phyloP scores from a whole-genome alignment of 306 rosid genomes.

The Vigna trinervia region DNA sequence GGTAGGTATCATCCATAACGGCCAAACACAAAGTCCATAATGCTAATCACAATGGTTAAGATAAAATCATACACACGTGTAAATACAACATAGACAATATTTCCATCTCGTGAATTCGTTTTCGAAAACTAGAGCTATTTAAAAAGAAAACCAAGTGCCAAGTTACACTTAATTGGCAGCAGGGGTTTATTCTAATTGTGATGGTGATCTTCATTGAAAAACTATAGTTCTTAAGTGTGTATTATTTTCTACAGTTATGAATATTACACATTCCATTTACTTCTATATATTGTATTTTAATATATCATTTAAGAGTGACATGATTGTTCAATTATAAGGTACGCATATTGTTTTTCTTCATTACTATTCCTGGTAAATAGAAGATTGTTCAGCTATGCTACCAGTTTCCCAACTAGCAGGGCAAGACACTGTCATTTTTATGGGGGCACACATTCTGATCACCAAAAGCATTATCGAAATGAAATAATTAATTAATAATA shows the following conservation, averaged over 20 bases:
- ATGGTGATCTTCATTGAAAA: background rate
- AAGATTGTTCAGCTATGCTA: background rate
- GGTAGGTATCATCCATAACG: conserved; percentile 38
- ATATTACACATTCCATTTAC: background rate
- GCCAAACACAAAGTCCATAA: conserved; percentile 22
- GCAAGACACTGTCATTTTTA: background rate
- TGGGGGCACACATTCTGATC: background rate
- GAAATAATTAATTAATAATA: no score
- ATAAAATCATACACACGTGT: background rate
- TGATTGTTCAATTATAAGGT: background rate
- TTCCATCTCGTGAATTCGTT: background rate
- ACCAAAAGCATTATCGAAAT: no score
- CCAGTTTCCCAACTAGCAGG: background rate
- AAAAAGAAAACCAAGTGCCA: background rate
- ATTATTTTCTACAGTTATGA: no score
- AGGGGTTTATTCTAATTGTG: background rate
- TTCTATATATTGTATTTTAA: background rate
- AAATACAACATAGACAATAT: background rate
- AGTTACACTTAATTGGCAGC: background rate
- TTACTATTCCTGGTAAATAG: background rate
- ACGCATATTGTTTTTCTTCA: background rate
- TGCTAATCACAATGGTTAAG: background rate
- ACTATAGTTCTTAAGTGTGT: no score
- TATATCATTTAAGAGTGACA: background rate
- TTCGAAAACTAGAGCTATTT: background rate